Base-by-base conservation (phyloP, 805 yeast genomes). In the Isabelozyma heimii region DNA sequence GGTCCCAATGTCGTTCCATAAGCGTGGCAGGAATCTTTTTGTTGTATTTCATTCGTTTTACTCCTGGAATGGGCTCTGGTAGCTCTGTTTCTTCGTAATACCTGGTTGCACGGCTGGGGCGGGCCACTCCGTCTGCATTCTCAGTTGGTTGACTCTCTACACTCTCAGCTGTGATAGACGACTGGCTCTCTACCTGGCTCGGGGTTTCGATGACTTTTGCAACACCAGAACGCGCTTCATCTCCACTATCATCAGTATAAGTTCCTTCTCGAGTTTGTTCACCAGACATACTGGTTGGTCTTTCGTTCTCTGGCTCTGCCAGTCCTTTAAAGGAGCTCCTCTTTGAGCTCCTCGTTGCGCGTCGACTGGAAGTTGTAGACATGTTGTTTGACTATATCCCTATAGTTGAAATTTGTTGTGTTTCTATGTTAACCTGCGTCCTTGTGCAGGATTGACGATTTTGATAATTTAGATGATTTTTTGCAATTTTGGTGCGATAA, bases 1-100 rank as follows among this genome's bases (percentile, higher is more conserved):
- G 63, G 45, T 61, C 63, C 74, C 74, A 69, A 14, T 62, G 53
- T 35, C 50, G 50, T 20, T 66, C 70, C 10, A 67, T 65, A 3
- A 62, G 15, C 37, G 55, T 61, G 1, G 64, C 66, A 6, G 67
- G 53, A 1, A 68, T 52, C 39, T 49, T 47, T 39, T 52, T 48
- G 37, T 51, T 51, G 37, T 53, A 27, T 17, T 39, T 44, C n/a
- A 10, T 17, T 10, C 20, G 12, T 14, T 15, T 13, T 8, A 16
- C 44, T 42, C 44, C 44, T 8, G 44, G 35, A 30, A 30, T 13
- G 6, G 24, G 24, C n/a, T 38, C 24, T 17, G 17, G 15, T 12
- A 38, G 3, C 12, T 38, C 40, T 9, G 40, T 38, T 38, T 38
- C 40, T 38, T 10, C 14, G 24, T 38, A 17, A 9, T 10, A 14